Percentiles rank a stretch among this genome's conserved stretches.
phyloP scores from a whole-genome alignment of 352 stramenopile genomes.

The Pythium scleroteichum region DNA sequence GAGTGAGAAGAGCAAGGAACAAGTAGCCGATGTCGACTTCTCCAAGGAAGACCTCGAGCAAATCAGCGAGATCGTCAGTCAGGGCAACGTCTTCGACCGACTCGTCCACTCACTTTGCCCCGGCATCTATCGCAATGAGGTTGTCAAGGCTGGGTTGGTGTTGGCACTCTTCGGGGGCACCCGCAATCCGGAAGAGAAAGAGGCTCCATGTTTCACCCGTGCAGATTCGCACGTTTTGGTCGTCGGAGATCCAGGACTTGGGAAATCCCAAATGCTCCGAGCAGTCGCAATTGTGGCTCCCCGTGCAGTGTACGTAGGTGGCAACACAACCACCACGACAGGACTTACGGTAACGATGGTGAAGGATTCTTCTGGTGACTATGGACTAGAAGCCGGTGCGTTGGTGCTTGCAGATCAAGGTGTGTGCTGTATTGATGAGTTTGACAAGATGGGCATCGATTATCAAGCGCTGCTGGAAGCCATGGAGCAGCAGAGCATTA shows the following conservation, averaged over 20 bases:
- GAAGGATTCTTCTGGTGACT: slow-evolving; percentile 88
- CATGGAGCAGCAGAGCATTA: slow-evolving; percentile 98
- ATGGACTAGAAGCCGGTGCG: slow-evolving; percentile 84
- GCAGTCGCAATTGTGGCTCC: slow-evolving; percentile 83
- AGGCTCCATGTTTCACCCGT: slow-evolving; percentile 51
- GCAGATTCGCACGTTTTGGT: slow-evolving; percentile 92
- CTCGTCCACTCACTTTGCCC: slow-evolving; percentile 92
- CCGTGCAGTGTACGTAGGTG: slow-evolving; percentile 93
- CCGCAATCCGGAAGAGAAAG: slow-evolving; percentile 34
- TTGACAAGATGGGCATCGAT: slow-evolving; percentile 94
- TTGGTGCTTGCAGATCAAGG: slow-evolving; percentile 90
- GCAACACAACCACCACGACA: slow-evolving; percentile 91
- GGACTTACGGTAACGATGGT: slow-evolving; percentile 94
- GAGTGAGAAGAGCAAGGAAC: slow-evolving; percentile 31
- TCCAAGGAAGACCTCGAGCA: slow-evolving; percentile 81
- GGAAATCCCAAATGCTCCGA: slow-evolving; percentile 92
- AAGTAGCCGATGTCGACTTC: slow-evolving; percentile 47
- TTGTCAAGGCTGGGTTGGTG: slow-evolving; percentile 93
- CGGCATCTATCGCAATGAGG: slow-evolving; percentile 94
- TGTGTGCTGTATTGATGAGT: slow-evolving; percentile 96
- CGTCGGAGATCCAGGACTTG: slow-evolving; percentile 93
- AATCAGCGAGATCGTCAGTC: slow-evolving; percentile 82
- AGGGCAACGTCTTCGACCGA: slow-evolving; percentile 87
- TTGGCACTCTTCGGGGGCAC: slow-evolving; percentile 92
- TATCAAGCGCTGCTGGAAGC: slow-evolving; percentile 90